phyloP scores from a whole-genome alignment of 345 rosid species.

The Acer negundo region DNA sequence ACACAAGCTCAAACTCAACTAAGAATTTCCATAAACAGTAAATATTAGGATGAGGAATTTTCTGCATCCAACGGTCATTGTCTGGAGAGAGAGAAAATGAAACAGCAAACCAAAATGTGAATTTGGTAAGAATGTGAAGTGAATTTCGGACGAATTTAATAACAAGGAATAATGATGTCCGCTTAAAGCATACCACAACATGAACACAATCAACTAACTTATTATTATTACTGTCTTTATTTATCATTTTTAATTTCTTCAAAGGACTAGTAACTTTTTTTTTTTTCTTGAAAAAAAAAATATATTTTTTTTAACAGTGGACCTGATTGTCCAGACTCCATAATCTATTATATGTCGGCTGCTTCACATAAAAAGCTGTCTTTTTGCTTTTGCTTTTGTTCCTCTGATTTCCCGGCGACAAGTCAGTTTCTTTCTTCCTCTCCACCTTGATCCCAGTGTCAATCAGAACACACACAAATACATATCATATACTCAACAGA shows the following conservation, averaged over 20 bases:
- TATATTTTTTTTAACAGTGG: too few relatives aligned
- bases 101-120: background rate
- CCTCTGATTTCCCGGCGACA: slow-evolving; percentile 81
- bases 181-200: slow-evolving; percentile 1
- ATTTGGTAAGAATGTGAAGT: slow-evolving; percentile 10
- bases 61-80: background rate
- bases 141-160: slow-evolving; percentile 22
- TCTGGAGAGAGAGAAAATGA: background rate
- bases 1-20: background rate
- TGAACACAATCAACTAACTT: slow-evolving; percentile 2
- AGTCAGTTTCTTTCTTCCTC: slow-evolving; percentile 42
- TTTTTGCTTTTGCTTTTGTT: slow-evolving; percentile 48
- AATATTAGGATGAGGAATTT: background rate
- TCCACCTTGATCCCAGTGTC: slow-evolving; percentile 34
- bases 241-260: background rate
- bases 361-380: slow-evolving; percentile 48
- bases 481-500: background rate
- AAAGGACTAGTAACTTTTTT: too few relatives aligned
- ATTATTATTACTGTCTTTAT: background rate
- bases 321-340: slow-evolving; percentile 25
- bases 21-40: background rate
- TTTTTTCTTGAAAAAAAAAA: too few relatives aligned
- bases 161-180: slow-evolving; percentile 6
- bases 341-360: slow-evolving; percentile 76
- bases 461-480: background rate